Percentiles rank a stretch among this genome's conserved stretches.
Evolutionary conservation across 352 stramenopile genomes (phyloP).

Genomic region (Phytophthora cryptogea): DNA sequence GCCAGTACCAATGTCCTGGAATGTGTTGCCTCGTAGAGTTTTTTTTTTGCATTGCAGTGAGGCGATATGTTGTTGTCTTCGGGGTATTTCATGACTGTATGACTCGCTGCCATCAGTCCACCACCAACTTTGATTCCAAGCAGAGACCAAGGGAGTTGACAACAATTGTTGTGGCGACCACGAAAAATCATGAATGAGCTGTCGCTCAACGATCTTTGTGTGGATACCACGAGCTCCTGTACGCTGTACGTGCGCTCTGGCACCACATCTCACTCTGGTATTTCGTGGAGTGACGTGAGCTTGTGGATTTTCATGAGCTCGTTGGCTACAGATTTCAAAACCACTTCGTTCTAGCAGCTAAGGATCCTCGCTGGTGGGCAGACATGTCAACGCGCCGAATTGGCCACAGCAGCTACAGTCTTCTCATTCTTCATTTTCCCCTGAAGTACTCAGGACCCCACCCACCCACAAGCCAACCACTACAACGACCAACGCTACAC

Average conservation of each 20-base stretch:
- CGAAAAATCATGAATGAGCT: no score
- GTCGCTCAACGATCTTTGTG: no score
- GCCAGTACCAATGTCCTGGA: no score
- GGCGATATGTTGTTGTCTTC: no score
- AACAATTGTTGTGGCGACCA: no score
- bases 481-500: conserved; percentile 7
- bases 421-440: conserved; percentile 20
- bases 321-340: background rate
- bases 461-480: conserved; percentile 1
- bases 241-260: background rate
- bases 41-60: no score
- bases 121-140: no score
- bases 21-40: no score
- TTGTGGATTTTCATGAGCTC: background rate
- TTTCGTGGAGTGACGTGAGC: background rate
- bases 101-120: no score
- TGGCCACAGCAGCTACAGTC: background rate
- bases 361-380: background rate
- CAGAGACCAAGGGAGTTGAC: no score
- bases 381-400: background rate
- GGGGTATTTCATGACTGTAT: no score
- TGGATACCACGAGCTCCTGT: no score
- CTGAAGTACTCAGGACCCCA: conserved; percentile 17
- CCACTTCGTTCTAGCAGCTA: conserved; percentile 7
- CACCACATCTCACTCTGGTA: background rate